phyloP scores from a whole-genome alignment of 148 eudicot genomes.

The Spergularia bocconei region DNA sequence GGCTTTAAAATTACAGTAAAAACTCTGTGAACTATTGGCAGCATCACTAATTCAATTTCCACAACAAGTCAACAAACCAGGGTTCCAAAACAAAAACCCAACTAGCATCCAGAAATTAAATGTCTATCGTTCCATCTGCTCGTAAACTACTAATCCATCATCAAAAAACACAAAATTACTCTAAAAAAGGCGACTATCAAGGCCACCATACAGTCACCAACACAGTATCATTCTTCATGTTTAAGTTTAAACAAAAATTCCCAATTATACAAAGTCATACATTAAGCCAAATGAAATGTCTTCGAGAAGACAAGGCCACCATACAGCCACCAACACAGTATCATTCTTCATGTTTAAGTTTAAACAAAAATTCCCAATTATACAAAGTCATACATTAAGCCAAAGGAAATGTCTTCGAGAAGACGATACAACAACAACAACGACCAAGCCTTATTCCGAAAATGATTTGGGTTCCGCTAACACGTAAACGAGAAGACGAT shows the following conservation, averaged over 20 bases:
- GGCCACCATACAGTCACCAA: background rate
- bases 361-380: background rate
- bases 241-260: background rate
- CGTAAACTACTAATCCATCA: background rate
- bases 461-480: too few relatives aligned
- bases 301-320: background rate
- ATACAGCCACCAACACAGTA: background rate
- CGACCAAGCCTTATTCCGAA: too few relatives aligned
- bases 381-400: background rate
- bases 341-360: background rate
- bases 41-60: background rate
- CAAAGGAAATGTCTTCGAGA: background rate
- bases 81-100: background rate
- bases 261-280: background rate
- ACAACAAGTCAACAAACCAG: background rate
- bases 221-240: background rate
- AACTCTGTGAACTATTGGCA: background rate
- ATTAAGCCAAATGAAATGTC: background rate
- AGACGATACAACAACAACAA: background rate
- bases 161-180: background rate
- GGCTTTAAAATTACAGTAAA: too few relatives aligned
- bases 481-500: background rate
- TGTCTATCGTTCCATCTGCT: background rate
- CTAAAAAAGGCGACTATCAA: background rate
- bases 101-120: background rate